phyloP scores from a whole-genome alignment of 2,329 filamentous ascomycete species.

The Aureobasidium musti region DNA sequence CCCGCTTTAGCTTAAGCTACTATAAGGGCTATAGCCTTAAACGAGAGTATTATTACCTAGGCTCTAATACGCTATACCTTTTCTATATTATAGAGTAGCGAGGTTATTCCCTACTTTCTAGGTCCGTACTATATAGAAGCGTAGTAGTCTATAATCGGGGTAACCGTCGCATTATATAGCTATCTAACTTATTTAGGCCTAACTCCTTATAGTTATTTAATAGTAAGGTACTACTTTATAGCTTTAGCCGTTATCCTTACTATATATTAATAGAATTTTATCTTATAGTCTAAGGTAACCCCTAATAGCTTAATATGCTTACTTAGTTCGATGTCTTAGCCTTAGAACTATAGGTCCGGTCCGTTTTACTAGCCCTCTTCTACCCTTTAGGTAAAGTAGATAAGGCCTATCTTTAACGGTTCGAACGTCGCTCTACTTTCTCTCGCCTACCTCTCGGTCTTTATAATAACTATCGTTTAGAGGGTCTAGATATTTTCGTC shows the following conservation, averaged over 20 bases:
- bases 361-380: too few species aligned
- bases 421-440: too few species aligned
- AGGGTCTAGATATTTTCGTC: too few species aligned
- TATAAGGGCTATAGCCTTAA: not conserved
- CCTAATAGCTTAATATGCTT: not conserved
- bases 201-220: not conserved
- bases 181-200: not conserved
- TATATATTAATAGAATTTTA: not conserved
- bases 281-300: not conserved
- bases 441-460: too few species aligned
- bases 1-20: constrained; percentile 1
- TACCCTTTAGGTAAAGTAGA: too few species aligned
- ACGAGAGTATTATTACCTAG: not conserved
- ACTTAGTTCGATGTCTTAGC: not conserved
- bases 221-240: not conserved
- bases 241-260: not conserved
- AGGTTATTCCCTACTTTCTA: not conserved
- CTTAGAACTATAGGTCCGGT: too few species aligned
- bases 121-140: not conserved
- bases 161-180: not conserved
- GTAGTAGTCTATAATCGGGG: not conserved
- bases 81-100: not conserved
- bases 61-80: constrained; percentile 3
- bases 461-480: too few species aligned
- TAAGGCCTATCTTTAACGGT: too few species aligned